phyloP scores from a whole-genome alignment of 106 monocot species.

The Triglochin maritima region DNA sequence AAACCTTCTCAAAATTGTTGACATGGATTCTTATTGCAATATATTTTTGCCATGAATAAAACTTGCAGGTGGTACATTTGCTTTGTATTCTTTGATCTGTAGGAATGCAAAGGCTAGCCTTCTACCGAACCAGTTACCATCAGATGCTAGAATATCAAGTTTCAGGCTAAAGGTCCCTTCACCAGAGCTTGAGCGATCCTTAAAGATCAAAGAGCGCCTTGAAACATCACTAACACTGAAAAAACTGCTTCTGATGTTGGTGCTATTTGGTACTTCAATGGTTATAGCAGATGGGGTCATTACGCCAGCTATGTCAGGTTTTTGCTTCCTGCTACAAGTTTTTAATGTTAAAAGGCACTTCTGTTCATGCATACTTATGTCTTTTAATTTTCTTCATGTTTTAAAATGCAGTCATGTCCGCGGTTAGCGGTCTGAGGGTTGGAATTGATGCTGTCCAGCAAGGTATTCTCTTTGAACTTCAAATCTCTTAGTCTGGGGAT shows the following conservation, averaged over 20 bases:
- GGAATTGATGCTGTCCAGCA: constrained; percentile 29
- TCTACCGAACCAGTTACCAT: constrained; percentile 66
- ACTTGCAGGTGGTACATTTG: constrained; percentile 75
- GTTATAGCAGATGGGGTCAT: constrained; percentile 84
- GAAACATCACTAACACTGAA: constrained; percentile 50
- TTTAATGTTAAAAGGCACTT: neutral
- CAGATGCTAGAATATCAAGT: constrained; percentile 71
- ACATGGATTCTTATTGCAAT: constrained; percentile 5
- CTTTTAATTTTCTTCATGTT: constrained; percentile 6
- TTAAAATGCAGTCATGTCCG: constrained; percentile 48
- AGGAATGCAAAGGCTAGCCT: constrained; percentile 87
- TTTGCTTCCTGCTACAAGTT: constrained; percentile 3
- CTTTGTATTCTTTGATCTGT: constrained; percentile 86
- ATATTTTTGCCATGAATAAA: neutral
- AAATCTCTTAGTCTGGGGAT: no score
- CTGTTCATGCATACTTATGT: neutral
- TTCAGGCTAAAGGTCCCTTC: constrained; percentile 71
- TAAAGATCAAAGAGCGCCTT: constrained; percentile 60
- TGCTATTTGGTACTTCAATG: constrained; percentile 89
- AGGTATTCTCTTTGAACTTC: constrained; percentile 20
- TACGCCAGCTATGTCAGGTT: constrained; percentile 97
- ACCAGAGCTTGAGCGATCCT: constrained; percentile 62
- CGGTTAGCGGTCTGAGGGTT: constrained; percentile 61
- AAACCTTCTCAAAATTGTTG: neutral
- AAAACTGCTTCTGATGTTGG: constrained; percentile 58